These are phyloP conservation scores for Sarocladiaceae sp. DNA, from an alignment of 2,329 filamentous ascomycete species.

Conservation along the genomic window DNA sequence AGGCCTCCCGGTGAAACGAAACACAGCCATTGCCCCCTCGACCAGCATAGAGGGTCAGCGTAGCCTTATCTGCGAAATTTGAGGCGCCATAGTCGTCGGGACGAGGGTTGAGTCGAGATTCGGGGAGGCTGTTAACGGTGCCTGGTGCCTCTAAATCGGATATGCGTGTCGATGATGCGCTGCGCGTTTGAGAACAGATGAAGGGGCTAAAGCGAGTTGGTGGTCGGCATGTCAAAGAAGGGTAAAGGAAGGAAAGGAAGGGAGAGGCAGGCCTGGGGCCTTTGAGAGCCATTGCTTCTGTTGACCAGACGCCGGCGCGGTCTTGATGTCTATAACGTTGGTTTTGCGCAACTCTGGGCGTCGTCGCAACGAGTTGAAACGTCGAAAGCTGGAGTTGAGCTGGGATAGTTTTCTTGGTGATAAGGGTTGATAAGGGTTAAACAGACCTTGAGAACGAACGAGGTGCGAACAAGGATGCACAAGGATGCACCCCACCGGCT, in stretches of 20 bases:
- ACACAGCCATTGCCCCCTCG: constrained; percentile 87
- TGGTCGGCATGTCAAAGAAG: background rate
- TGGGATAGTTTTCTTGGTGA: no score
- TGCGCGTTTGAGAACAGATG: constrained; percentile 9
- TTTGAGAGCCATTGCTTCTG: constrained; percentile 1
- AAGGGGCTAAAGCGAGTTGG: constrained; percentile 12
- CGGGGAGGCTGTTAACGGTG: constrained; percentile 30
- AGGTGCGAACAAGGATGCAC: no score
- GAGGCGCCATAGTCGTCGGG: constrained; percentile 79
- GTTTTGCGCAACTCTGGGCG: no score
- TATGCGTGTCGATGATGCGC: constrained; percentile 16
- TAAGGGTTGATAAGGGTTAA: no score
- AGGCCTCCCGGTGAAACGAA: constrained; percentile 88
- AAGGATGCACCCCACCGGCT: no score
- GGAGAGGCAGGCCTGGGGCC: background rate
- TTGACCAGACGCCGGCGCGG: no score
- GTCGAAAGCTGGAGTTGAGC: no score
- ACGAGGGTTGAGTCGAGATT: constrained; percentile 66
- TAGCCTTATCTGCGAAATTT: constrained; percentile 82
- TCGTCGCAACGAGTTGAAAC: no score
- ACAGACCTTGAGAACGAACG: no score
- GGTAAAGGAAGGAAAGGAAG: constrained; percentile 1
- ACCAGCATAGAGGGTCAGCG: constrained; percentile 70
- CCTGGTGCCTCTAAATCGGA: constrained; percentile 19
- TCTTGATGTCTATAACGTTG: no score